A percentile compares a stretch with the other conserved stretches of the same genome.
Conservation (phyloP, 208 protist genomes). For the Crithidia mellificae region DNA sequence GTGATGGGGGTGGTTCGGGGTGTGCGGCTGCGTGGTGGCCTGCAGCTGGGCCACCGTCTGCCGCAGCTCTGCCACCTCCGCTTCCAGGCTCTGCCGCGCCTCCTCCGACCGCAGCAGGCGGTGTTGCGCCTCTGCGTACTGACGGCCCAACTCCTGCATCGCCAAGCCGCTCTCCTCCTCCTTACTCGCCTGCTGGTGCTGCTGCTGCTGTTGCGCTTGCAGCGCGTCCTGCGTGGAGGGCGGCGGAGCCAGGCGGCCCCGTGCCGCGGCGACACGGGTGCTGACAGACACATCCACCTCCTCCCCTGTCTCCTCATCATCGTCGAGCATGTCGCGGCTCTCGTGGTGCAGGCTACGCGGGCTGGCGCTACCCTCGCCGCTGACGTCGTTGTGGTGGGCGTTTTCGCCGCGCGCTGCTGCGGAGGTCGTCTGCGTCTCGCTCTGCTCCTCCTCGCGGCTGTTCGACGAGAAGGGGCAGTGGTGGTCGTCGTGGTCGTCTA, state of each 20-base stretch:
- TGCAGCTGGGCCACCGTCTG: conserved; percentile 22
- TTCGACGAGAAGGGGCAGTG: background rate
- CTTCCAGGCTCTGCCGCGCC: conserved; percentile 32
- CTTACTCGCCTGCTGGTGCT: conserved; percentile 22
- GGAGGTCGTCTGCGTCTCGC: conserved; percentile 17
- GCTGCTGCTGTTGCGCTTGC: conserved; percentile 41
- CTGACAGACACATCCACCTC: conserved; percentile 28
- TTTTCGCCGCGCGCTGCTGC: no score
- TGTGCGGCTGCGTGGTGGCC: background rate
- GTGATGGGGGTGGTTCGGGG: background rate
- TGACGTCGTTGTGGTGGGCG: no score
- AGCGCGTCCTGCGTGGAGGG: conserved; percentile 34
- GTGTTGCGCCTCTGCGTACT: conserved; percentile 52
- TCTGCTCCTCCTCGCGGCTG: conserved; percentile 15
- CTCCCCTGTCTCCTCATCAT: conserved; percentile 15
- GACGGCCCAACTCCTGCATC: conserved; percentile 45
- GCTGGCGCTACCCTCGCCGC: no score
- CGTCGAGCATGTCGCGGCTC: conserved; percentile 8
- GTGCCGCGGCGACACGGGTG: conserved; percentile 24
- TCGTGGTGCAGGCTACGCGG: background rate
- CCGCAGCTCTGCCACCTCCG: conserved; percentile 38
- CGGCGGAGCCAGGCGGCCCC: background rate
- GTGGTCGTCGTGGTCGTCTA: no score
- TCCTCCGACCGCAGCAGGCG: conserved; percentile 42
- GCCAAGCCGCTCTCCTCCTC: conserved; percentile 26